Conservation (phyloP, 495 filamentous ascomycete species). For the Tuber brumale region DNA sequence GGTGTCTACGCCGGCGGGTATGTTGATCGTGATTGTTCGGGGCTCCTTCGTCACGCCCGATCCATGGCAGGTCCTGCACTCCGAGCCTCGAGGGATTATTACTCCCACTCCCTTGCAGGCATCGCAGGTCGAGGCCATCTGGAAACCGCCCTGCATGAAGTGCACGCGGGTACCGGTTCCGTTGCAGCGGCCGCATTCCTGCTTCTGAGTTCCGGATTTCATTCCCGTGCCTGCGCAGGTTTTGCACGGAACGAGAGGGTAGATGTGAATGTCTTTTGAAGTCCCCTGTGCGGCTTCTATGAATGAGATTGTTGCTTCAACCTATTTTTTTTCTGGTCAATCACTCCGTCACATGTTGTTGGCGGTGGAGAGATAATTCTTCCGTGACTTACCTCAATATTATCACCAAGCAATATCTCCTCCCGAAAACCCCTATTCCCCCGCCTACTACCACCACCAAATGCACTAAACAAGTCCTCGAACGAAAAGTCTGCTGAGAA, state of each 20-base stretch:
- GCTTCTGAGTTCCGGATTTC: conserved; percentile 67
- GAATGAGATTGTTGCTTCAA: conserved; percentile 85
- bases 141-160: conserved; percentile 85
- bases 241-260: conserved; percentile 67
- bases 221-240: conserved; percentile 77
- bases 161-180: conserved; percentile 83
- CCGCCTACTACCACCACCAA: conserved; percentile 51
- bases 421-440: conserved; percentile 60
- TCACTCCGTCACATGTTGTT: not conserved
- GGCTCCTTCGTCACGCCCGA: conserved; percentile 70
- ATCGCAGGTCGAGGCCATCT: conserved; percentile 84
- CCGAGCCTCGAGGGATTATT: conserved; percentile 63
- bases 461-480: conserved; percentile 88
- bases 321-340: conserved; percentile 7
- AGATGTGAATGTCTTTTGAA: conserved; percentile 67
- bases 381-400: conserved; percentile 61
- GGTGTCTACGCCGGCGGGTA: conserved; percentile 90
- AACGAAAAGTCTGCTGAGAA: conserved; percentile 80
- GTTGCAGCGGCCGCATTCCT: conserved; percentile 69
- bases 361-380: not conserved
- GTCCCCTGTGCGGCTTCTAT: conserved; percentile 92
- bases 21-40: conserved; percentile 76
- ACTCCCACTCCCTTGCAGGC: conserved; percentile 70
- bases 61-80: conserved; percentile 71
- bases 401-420: conserved; percentile 74